Base-by-base conservation (phyloP, 2,329 filamentous ascomycete genomes). In the Aspergillus sp. region DNA sequence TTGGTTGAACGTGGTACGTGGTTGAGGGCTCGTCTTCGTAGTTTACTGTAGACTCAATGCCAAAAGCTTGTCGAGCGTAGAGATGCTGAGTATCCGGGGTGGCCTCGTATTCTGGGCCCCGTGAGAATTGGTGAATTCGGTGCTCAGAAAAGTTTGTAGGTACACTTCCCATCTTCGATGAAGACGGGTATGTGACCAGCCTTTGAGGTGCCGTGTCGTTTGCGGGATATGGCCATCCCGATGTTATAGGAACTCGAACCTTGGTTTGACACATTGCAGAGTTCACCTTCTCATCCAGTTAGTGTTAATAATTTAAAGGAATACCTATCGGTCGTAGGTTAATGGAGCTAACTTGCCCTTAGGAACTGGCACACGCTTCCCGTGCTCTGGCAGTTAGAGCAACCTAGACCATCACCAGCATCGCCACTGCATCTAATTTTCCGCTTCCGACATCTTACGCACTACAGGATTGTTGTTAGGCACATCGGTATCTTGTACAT, bases 391-490 rank as follows among this genome's bases (percentile, higher is more conserved):
- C 93, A 98, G 73, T 93, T 96, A 11, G 83, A 80, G 75, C 93
- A 98, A n/a, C 88, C 87, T 40, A 80, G 77, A n/a, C 89, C 89
- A 68, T 88, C 85, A 33, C 89, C 90, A 35, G 83, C 81, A 70
- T 96, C 91, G 44, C 93, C 93, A 68, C 90, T 96, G 78, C 93
- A 98, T 66, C 91, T 89, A 67, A 98, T 98, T 81, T 98, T 98
- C 58, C 93, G 86, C 77, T 93, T 93, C 60, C 93, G 87, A 76
- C 93, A 98, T 64, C 93, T 87, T 37, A 87, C 86, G 73, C 93
- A 98, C 93, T 97, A 31, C 27, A 31, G 27, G 3, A 63, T 19
- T 11, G 25, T 19, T 55, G 45, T 64, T 44, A 66, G 60, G 52
- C 45, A 40, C 8, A 17, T 47, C 49, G 23, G 14, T 44, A 19